A percentile compares a stretch with the other conserved stretches of the same genome.
Evolutionary conservation across 495 filamentous ascomycete species (phyloP).

Genomic region (Gamarada debralockiae): DNA sequence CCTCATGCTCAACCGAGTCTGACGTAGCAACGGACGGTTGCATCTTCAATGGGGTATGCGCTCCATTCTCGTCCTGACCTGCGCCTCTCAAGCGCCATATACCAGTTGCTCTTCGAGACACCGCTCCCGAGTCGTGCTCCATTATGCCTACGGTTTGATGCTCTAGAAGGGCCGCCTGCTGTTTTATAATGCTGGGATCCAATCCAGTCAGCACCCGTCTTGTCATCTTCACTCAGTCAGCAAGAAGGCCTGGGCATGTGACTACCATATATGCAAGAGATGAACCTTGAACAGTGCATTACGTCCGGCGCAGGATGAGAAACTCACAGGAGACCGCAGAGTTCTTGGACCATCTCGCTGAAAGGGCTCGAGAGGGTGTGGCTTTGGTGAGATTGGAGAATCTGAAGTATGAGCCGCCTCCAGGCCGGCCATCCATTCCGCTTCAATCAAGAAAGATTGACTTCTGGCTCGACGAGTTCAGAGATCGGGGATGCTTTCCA

Average conservation of each 20-base stretch:
- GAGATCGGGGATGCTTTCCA: slow-evolving; percentile 13
- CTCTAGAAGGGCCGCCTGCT: neutral
- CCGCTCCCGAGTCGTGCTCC: slow-evolving; percentile 1
- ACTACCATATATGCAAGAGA: slow-evolving; percentile 1
- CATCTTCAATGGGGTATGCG: slow-evolving; percentile 1
- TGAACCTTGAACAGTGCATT: neutral
- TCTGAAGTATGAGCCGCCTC: slow-evolving; percentile 5
- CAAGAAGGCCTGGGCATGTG: slow-evolving; percentile 1
- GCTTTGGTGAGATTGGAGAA: slow-evolving; percentile 12
- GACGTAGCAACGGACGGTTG: neutral
- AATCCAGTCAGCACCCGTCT: neutral
- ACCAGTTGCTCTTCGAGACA: slow-evolving; percentile 13
- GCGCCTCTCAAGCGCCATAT: slow-evolving; percentile 14
- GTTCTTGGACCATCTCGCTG: slow-evolving; percentile 3
- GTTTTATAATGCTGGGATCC: slow-evolving; percentile 7
- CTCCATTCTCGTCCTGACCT: slow-evolving; percentile 3
- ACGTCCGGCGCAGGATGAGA: neutral
- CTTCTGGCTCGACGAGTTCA: slow-evolving; percentile 10
- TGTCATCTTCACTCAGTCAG: slow-evolving; percentile 5
- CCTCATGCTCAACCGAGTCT: neutral
- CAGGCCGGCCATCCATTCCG: slow-evolving; percentile 3
- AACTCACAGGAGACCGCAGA: slow-evolving; percentile 3
- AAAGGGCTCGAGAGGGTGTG: slow-evolving; percentile 3
- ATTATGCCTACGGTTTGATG: slow-evolving; percentile 4
- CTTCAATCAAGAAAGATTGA: slow-evolving; percentile 11